Conservation (phyloP, 2,329 filamentous ascomycete species). For the Epichloe scottii region DNA sequence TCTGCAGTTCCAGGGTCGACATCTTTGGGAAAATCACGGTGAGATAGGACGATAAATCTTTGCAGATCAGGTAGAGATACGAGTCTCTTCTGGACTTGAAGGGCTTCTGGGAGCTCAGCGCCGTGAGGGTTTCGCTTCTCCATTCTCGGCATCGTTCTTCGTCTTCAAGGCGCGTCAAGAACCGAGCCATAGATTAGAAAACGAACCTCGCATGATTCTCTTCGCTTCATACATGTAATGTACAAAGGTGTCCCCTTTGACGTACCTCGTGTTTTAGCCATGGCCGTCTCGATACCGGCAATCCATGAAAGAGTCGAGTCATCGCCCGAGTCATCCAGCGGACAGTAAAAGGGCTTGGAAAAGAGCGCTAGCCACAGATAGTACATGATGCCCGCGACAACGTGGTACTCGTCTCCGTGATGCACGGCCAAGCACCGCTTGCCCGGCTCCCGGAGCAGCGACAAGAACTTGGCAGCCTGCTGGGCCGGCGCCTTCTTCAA, state of each 20-base stretch:
- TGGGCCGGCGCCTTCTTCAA: constrained; percentile 13
- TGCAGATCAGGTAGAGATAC: constrained; percentile 18
- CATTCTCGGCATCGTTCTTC: constrained; percentile 23
- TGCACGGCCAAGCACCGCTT: constrained; percentile 18
- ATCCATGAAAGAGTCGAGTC: constrained; percentile 21
- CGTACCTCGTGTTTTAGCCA: constrained; percentile 16
- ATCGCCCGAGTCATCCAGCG: constrained; percentile 19
- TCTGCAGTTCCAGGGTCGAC: constrained; percentile 17
- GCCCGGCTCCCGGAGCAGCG: constrained; percentile 23
- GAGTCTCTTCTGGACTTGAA: constrained; percentile 19
- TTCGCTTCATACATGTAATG: not conserved
- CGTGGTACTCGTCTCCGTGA: constrained; percentile 23
- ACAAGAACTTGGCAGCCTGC: constrained; percentile 19
- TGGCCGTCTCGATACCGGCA: constrained; percentile 19
- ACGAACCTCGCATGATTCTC: too few relatives aligned
- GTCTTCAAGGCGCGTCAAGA: constrained; percentile 11
- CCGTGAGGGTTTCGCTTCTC: constrained; percentile 24
- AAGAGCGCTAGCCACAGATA: constrained; percentile 24
- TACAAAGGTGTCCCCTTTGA: not conserved
- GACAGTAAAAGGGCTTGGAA: constrained; percentile 24
- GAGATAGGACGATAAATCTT: constrained; percentile 22
- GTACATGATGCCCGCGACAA: constrained; percentile 24
- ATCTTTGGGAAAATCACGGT: constrained; percentile 17
- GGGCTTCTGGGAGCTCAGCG: constrained; percentile 18
- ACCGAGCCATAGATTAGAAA: too few relatives aligned